phyloP scores from a whole-genome alignment of 2,329 filamentous ascomycete genomes.

The Chrysosporium keratinophilum region DNA sequence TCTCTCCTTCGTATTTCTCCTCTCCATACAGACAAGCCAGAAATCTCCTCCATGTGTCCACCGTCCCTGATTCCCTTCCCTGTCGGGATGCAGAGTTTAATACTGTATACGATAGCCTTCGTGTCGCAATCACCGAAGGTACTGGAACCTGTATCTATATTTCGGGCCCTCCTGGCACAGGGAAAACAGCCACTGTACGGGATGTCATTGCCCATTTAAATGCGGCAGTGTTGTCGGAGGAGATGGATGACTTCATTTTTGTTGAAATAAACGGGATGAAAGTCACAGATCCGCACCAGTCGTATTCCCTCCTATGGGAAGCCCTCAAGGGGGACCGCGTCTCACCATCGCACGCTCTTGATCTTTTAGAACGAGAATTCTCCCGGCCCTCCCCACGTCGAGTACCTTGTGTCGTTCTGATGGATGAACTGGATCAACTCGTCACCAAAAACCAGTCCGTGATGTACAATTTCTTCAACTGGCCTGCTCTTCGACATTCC shows the following conservation, averaged over 20 bases:
- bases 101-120: constrained; percentile 84
- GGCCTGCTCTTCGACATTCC: constrained; percentile 84
- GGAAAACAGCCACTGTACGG: constrained; percentile 92
- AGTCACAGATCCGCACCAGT: constrained; percentile 93
- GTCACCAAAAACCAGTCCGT: constrained; percentile 98
- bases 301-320: constrained; percentile 92
- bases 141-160: constrained; percentile 97
- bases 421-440: constrained; percentile 96
- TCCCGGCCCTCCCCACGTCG: constrained; percentile 79
- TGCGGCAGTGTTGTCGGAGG: constrained; percentile 74
- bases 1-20: constrained; percentile 63
- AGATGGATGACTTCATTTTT: constrained; percentile 96
- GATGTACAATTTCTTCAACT: constrained; percentile 99
- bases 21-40: constrained; percentile 90
- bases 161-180: constrained; percentile 93
- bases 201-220: constrained; percentile 88
- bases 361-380: constrained; percentile 86
- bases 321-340: constrained; percentile 88
- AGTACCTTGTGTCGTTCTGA: constrained; percentile 90
- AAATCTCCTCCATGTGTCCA: constrained; percentile 81
- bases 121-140: constrained; percentile 86
- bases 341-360: constrained; percentile 79
- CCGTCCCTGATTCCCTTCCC: constrained; percentile 77
- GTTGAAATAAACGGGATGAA: constrained; percentile 99
- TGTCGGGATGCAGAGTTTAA: constrained; percentile 88